Evolutionary conservation across 345 rosid genomes (phyloP), one percentile per base, ranked within the genome.

Genomic region (Odontarrhena argentea): DNA sequence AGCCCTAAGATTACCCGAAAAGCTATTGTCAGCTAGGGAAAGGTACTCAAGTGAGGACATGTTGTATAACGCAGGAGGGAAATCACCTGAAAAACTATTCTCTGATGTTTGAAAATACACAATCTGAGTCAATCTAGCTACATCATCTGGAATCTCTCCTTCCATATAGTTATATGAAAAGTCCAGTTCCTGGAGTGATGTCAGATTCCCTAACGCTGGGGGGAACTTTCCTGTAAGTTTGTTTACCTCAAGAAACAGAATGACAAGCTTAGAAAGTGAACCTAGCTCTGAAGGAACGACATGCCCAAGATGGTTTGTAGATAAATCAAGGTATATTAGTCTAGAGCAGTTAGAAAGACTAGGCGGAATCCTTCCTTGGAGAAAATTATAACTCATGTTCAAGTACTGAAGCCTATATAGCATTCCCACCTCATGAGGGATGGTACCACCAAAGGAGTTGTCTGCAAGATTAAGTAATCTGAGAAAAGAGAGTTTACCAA

Each of bases 401-500:
- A 74, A 63, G 54, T 45, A 40, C 43, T 12, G 55, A 11, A 74
- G 78, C 66, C 74, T 74, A 14, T 9, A 24, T 24, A 82, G 65
- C 25, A 0, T 37, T 8, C 58, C 73, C 0, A 74, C 6, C 32
- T 79, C 66, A 10, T 0, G 55, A 45, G 82, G 64, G n/a, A 76
- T 77, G 34, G 0, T 56, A 40, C 47, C 25, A 2, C 13, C 28
- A 12, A 79, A 67, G 38, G 60, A 66, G 56, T 79, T 79, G 30
- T 63, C 56, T 25, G 8, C 51, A 41, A 79, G 79, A 48, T 60
- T 12, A 9, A 71, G 56, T 35, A 2, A 26, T 57, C 68, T 75
- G 50, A 79, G 69, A 55, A 71, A 79, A 3, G 79, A 70, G 49
- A 78, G 65, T 50, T 78, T 78, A 45, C 82, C 82, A 8, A 78